Conservation (phyloP, 768 basidiomycete genomes). For the Auricularia sp. region DNA sequence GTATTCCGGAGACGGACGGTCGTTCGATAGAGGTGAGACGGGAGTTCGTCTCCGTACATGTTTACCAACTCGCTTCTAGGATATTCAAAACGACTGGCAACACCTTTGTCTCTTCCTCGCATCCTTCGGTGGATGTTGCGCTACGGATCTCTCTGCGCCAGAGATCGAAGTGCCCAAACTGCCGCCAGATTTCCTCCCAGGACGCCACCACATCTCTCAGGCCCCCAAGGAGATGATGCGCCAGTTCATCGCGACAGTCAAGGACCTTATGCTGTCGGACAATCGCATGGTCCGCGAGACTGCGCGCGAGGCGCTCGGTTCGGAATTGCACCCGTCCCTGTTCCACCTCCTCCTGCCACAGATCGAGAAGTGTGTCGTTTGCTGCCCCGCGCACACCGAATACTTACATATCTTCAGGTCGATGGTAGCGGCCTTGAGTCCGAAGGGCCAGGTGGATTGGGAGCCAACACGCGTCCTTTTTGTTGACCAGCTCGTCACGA, state of each 20-base stretch:
- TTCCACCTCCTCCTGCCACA: conserved; percentile 58
- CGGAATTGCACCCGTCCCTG: conserved; percentile 64
- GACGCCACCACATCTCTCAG: neutral
- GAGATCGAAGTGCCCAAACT: neutral
- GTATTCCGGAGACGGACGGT: neutral
- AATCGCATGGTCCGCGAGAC: conserved; percentile 60
- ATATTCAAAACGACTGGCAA: neutral
- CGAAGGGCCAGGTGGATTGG: neutral
- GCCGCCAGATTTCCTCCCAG: neutral
- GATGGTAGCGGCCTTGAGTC: neutral
- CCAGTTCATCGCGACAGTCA: conserved; percentile 57
- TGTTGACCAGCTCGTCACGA: conserved; percentile 53
- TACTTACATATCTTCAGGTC: neutral
- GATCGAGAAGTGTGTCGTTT: conserved; percentile 48
- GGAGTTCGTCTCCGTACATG: neutral
- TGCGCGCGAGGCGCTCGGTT: conserved; percentile 70
- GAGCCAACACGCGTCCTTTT: conserved; percentile 36
- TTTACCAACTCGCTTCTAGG: neutral
- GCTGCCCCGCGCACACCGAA: neutral
- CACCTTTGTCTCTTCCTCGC: neutral
- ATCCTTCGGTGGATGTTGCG: neutral
- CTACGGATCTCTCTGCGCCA: neutral
- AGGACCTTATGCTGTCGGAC: conserved; percentile 54
- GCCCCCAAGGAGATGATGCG: conserved; percentile 40
- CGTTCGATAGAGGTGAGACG: neutral